These are phyloP conservation scores for Nakazawaea ishiwadae DNA, from an alignment of 805 yeast species.

Conservation along the genomic window DNA sequence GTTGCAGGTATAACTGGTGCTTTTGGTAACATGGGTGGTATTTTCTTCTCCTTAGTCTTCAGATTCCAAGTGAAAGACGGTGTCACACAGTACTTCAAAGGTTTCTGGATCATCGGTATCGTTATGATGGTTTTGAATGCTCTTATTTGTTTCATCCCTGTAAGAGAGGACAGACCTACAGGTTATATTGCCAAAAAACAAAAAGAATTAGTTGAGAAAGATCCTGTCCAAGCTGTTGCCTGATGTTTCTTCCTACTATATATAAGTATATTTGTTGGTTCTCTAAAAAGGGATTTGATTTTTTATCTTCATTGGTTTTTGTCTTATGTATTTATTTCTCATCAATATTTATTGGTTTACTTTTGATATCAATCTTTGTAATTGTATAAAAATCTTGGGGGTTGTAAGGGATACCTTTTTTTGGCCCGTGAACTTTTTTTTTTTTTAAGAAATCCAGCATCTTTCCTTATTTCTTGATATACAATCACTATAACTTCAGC, in stretches of 20 bases:
- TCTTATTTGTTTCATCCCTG: conserved; percentile 19
- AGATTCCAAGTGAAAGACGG: conserved; percentile 24
- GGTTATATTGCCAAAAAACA: conserved; percentile 3
- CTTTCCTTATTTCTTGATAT: too few species aligned
- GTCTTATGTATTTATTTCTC: too few species aligned
- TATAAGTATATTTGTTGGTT: background rate
- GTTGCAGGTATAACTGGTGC: conserved; percentile 33
- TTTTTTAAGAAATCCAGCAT: too few species aligned
- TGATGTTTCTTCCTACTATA: background rate
- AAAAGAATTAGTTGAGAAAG: background rate
- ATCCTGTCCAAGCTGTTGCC: background rate
- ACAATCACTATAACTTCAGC: too few species aligned
- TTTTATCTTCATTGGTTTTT: too few species aligned
- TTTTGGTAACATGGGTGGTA: conserved; percentile 32
- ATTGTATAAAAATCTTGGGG: too few species aligned
- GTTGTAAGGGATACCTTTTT: too few species aligned
- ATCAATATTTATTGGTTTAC: too few species aligned
- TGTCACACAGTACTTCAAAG: conserved; percentile 22
- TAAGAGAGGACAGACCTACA: conserved; percentile 22
- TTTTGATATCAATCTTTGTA: too few species aligned
- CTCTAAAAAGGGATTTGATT: background rate
- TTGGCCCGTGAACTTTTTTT: too few species aligned
- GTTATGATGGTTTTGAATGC: conserved; percentile 22
- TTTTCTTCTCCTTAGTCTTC: conserved; percentile 30
- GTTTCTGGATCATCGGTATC: conserved; percentile 29